Base-by-base conservation (phyloP, 805 yeast species). In the Yarrowia porcina region DNA sequence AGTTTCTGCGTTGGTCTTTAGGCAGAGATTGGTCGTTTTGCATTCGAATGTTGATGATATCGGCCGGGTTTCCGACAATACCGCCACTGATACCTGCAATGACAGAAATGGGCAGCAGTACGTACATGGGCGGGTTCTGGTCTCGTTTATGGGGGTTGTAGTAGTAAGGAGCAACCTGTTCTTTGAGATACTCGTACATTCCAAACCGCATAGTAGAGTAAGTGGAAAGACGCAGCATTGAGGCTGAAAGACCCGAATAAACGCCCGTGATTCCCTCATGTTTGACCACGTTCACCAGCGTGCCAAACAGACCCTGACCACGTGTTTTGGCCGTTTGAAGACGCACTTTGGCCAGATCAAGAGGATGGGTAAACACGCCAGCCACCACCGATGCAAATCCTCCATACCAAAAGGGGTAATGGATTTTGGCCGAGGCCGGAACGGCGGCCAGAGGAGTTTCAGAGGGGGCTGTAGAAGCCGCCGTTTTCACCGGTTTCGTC, bases 171-270 rank as follows among this genome's bases (percentile, higher is more conserved):
- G 79, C 75, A 28, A 78, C 73, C 30, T 52, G 17, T 47, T 86
- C 90, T 69, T 90, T 90, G 69, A 89, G 76, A 64, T 78, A 79
- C 72, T 90, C 97, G 73, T 90, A 90, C n/a, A 86, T 83, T 42
- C 96, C 97, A 70, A 90, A 90, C 71, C 97, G 78, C 1, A 90
- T 86, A 1, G 96, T 86, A 1, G 96, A 89, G 72, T 90, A 90
- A 1, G 97, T 89, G 1, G 90, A 94, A 74, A 90, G 97, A 71
- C 97, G 83, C 63, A 90, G 76, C 41, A 90, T 73, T 1, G 94
- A 87, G 1, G 97, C 97, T 63, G 89, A 83, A 41, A 90, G 78
- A 1, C 97, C 97, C 0, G 89, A 83, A 71, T 90, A 90, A n/a
- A 88, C 79, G 35, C 87, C 88, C 45, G 80, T 69, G 8, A 80